Base-by-base conservation (phyloP, 306 rosid species). In the Rosa lucieae region DNA sequence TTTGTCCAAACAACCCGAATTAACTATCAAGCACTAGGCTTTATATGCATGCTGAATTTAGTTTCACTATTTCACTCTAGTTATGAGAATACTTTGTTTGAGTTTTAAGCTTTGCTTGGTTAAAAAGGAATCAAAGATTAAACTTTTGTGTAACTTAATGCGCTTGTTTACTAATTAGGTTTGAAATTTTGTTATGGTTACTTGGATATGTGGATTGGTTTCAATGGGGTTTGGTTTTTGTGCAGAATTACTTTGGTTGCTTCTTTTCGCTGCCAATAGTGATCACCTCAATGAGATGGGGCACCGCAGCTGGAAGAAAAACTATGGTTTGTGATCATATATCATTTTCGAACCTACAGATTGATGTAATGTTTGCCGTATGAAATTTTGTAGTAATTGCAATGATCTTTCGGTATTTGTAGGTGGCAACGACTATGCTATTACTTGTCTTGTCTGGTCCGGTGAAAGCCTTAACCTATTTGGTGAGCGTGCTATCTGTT, bases 201-300 rank as follows among this genome's bases (percentile, higher is more conserved):
- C 13, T 51, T 67, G n/a, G 69, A 8, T 18, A 39, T 32, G 71
- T 18, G 47, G 11, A 6, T 67, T 29, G 3, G 69, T 63, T 15
- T 61, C 43, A 70, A 75, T 69, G 53, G 70, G 44, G 4, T 67
- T 73, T 75, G 76, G 42, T 26, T 79, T 71, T 47, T 37, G 42
- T 78, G 88, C 97, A 95, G 99, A 93, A 95, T 85, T 95, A 93
- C 87, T 93, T 93, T 70, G 92, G 94, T 58, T 90, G 94, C 83
- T 93, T 95, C 92, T 95, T 95, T 89, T 87, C 97, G 5, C 85
- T 95, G 82, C 99, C 99, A 10, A 88, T 93, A 63, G 97, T 95
- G 59, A 90, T 95, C 74, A 89, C 99, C 67, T 95, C 99, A 35
- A 93, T 95, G 99, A 93, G 99, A 90, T 95, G 98, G 99, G 99